These are phyloP conservation scores for Tulasnella sp. DNA, from an alignment of 768 basidiomycete genomes.

Conservation along the genomic window DNA sequence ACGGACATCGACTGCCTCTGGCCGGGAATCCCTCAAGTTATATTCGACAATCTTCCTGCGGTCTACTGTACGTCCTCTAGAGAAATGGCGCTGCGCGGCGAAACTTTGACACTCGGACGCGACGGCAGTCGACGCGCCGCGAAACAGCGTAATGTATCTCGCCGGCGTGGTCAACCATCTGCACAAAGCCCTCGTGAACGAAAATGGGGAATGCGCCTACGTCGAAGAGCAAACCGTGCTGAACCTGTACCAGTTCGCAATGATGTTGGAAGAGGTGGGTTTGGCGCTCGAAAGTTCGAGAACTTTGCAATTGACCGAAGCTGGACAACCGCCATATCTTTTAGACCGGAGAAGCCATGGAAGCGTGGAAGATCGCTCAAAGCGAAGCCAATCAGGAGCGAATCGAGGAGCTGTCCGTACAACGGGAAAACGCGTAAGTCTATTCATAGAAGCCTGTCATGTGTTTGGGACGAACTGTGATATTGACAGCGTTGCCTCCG, in stretches of 20 bases:
- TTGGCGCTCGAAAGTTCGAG: not conserved
- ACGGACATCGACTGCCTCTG: not conserved
- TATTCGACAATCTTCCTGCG: not conserved
- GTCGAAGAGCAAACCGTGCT: not conserved
- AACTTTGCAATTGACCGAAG: too few relatives aligned
- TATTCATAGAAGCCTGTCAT: too few relatives aligned
- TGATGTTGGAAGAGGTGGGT: not conserved
- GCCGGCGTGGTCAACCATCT: not conserved
- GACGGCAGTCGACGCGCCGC: not conserved
- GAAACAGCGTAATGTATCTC: not conserved
- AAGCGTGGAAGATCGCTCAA: not conserved
- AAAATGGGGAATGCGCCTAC: not conserved
- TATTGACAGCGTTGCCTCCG: conserved; percentile 1
- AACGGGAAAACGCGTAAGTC: not conserved
- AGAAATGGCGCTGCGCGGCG: too few relatives aligned
- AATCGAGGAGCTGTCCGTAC: not conserved
- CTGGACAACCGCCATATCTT: not conserved
- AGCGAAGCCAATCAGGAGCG: conserved; percentile 9
- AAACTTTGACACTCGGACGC: not conserved
- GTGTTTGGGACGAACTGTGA: too few relatives aligned
- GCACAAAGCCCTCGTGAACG: not conserved
- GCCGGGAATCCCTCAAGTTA: not conserved
- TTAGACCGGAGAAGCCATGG: conserved; percentile 19
- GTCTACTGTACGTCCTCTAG: not conserved
- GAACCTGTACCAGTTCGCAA: not conserved